A percentile compares a stretch with the other conserved stretches of the same genome.
These are phyloP conservation scores for Stachybotrys echinatus DNA, from an alignment of 2,329 filamentous ascomycete genomes.

Conservation along the genomic window DNA sequence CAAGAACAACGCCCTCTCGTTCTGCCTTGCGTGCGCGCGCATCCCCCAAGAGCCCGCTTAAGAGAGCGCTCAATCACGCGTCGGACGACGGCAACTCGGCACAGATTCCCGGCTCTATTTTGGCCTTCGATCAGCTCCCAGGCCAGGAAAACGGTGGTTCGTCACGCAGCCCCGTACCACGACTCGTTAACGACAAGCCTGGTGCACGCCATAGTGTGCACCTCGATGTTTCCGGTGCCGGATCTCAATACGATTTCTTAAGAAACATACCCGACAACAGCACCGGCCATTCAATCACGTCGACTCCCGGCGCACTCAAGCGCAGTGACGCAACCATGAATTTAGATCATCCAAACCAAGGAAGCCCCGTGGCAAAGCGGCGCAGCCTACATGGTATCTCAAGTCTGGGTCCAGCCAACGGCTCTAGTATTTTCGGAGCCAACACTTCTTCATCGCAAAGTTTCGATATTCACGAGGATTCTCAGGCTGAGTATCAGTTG, in stretches of 20 bases:
- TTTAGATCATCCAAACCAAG: constrained; percentile 69
- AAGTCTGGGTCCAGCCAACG: constrained; percentile 48
- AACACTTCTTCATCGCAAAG: constrained; percentile 32
- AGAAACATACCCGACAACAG: constrained; percentile 34
- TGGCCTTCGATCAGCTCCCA: constrained; percentile 28
- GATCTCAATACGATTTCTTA: constrained; percentile 44
- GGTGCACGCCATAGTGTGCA: constrained; percentile 48
- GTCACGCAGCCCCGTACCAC: constrained; percentile 26
- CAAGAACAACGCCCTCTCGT: constrained; percentile 48
- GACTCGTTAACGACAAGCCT: constrained; percentile 34
- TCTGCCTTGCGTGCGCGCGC: constrained; percentile 58
- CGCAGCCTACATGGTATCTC: constrained; percentile 77
- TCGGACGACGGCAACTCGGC: constrained; percentile 64
- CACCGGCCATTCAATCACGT: neutral
- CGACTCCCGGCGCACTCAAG: constrained; percentile 71
- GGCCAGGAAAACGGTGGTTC: constrained; percentile 38
- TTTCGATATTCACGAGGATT: constrained; percentile 50
- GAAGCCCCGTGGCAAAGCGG: constrained; percentile 86
- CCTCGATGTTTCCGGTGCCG: constrained; percentile 46
- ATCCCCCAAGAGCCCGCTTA: constrained; percentile 75
- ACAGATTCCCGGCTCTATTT: constrained; percentile 35
- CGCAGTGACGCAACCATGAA: constrained; percentile 88
- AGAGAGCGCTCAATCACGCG: constrained; percentile 67
- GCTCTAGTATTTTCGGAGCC: constrained; percentile 74
- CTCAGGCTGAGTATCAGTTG: constrained; percentile 47